Evolutionary conservation across 2,329 filamentous ascomycete species (phyloP), one percentile per base, ranked within the genome.

Genomic region (Verticillium isaacii): DNA sequence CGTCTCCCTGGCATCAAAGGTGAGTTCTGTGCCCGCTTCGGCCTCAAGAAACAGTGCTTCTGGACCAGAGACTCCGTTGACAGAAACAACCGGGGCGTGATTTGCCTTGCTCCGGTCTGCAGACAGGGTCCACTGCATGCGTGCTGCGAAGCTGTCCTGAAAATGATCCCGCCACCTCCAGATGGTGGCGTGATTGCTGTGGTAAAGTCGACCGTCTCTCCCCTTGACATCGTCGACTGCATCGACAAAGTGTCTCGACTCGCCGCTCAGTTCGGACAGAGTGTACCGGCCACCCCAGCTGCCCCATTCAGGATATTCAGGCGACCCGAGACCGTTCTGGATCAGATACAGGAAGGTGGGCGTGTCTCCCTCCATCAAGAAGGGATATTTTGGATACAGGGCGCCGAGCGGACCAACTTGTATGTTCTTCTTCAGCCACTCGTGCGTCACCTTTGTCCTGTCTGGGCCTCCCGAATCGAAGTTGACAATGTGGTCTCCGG

Each of bases 371-470:
- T 87, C 84, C 25, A 79, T 75, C 60, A 84, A 83, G 65, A 76
- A 85, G 9, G 77, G 68, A 55, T 78, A 78, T 62, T 83, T 69
- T 0, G 79, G 80, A 61, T 83, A 83, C 1, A 69, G 72, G 0
- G 66, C 63, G 1, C 80, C 81, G 5, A 85, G 65, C 4, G 73
- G 70, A 0, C 74, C 74, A 23, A 84, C 76, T 63, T 85, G 83
- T 55, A 86, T 80, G 64, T 86, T 77, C 52, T 80, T 71, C 54
- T 78, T 76, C 60, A 86, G 71, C 83, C 83, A 86, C 17, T 77
- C 73, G 60, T 79, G 77, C 7, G 77, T 78, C 36, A 85, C 73
- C 55, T 79, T 79, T 6, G 74, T 72, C 50, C 73, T 73, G 61
- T 86, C 80, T 0, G 82, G 79, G 0, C 70, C 68, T 0, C 25